These are phyloP conservation scores for Ophiocordyceps sinensis DNA, from an alignment of 2,329 filamentous ascomycete species.

Conservation along the genomic window DNA sequence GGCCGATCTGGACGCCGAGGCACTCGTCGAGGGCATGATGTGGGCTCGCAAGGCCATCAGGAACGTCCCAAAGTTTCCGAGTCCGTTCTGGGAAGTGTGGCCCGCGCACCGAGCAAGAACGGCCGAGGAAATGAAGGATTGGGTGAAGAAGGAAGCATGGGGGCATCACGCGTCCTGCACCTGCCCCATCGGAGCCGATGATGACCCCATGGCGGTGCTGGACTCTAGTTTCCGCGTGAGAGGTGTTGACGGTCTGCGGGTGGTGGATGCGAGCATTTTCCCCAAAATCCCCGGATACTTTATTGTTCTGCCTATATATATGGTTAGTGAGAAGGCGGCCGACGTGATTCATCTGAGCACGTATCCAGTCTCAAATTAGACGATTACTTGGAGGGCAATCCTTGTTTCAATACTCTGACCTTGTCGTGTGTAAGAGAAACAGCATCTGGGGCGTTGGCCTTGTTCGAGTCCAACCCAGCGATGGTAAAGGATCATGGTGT, in stretches of 20 bases:
- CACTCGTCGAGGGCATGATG: constrained; percentile 39
- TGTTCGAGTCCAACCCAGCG: too few relatives aligned
- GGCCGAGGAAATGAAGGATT: constrained; percentile 28
- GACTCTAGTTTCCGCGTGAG: constrained; percentile 40
- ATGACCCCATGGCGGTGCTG: constrained; percentile 38
- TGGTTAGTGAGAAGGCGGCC: constrained; percentile 41
- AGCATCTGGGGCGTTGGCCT: too few relatives aligned
- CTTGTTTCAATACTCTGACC: too few relatives aligned
- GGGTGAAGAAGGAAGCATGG: constrained; percentile 33
- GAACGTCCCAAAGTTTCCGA: constrained; percentile 1
- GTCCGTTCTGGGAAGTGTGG: constrained; percentile 3
- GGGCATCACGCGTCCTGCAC: constrained; percentile 44
- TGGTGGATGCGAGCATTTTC: constrained; percentile 44
- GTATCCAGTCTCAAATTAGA: too few relatives aligned
- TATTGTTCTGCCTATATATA: constrained; percentile 33
- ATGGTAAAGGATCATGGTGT: too few relatives aligned
- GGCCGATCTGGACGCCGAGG: constrained; percentile 28
- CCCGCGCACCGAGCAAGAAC: constrained; percentile 23
- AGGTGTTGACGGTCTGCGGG: constrained; percentile 36
- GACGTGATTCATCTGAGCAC: constrained; percentile 5
- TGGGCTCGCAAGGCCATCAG: constrained; percentile 29
- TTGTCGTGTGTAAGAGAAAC: too few relatives aligned
- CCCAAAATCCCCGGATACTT: constrained; percentile 35
- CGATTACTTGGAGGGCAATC: too few relatives aligned
- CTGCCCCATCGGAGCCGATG: constrained; percentile 37